phyloP scores from a whole-genome alignment of 2,329 filamentous ascomycete genomes.

The Nothopassalora personata region DNA sequence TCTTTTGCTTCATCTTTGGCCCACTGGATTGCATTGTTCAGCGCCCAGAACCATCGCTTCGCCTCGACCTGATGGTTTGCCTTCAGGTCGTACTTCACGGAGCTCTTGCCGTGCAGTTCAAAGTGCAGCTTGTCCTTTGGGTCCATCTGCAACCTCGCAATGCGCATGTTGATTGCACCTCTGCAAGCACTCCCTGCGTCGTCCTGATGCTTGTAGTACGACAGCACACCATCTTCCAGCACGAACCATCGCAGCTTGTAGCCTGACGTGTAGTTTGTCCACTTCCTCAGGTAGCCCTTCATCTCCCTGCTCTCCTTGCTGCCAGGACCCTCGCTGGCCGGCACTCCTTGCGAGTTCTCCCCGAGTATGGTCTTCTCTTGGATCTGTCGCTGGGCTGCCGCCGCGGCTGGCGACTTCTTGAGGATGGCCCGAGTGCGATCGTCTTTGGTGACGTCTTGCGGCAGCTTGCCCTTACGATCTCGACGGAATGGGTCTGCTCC shows the following conservation, averaged over 20 bases:
- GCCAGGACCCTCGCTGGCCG: slow-evolving; percentile 50
- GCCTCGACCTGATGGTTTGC: slow-evolving; percentile 97
- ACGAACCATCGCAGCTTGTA: slow-evolving; percentile 98
- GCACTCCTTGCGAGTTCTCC: slow-evolving; percentile 48
- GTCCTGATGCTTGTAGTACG: slow-evolving; percentile 99
- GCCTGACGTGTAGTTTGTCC: slow-evolving; percentile 97
- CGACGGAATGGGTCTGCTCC: slow-evolving; percentile 93
- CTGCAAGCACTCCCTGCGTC: slow-evolving; percentile 93
- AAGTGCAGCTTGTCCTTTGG: slow-evolving; percentile 96
- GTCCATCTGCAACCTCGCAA: slow-evolving; percentile 91
- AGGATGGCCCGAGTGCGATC: slow-evolving; percentile 81
- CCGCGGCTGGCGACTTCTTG: slow-evolving; percentile 89
- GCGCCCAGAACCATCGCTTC: slow-evolving; percentile 97
- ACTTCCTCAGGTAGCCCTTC: slow-evolving; percentile 98
- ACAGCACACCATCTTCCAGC: slow-evolving; percentile 90
- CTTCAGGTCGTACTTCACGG: slow-evolving; percentile 96
- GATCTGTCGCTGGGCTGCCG: slow-evolving; percentile 88
- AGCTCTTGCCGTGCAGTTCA: slow-evolving; percentile 96
- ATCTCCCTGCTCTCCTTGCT: slow-evolving; percentile 90
- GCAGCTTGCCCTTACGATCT: slow-evolving; percentile 90
- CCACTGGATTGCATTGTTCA: slow-evolving; percentile 99
- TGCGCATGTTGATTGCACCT: slow-evolving; percentile 97
- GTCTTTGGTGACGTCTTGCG: slow-evolving; percentile 94
- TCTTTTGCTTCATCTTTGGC: slow-evolving; percentile 94
- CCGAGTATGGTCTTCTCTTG: slow-evolving; percentile 96